These are phyloP conservation scores for Otatea glauca DNA, from an alignment of 176 grass and related monocot genomes.

Conservation along the genomic window DNA sequence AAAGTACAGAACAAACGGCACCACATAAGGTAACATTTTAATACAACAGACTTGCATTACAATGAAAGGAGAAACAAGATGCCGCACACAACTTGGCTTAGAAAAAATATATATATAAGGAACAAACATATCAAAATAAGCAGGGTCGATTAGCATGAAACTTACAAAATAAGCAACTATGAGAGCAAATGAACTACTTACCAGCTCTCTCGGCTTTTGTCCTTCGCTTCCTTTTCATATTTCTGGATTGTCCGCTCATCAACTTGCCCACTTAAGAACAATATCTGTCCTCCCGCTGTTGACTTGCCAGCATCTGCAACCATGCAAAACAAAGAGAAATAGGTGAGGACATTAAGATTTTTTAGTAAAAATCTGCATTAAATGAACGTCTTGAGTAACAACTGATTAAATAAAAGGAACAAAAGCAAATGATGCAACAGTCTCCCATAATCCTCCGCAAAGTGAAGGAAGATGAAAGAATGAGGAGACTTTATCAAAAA, in stretches of 20 bases:
- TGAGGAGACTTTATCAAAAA: not conserved
- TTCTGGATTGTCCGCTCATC: conserved; percentile 81
- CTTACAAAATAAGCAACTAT: not conserved
- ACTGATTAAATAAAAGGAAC: not conserved
- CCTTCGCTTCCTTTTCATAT: conserved; percentile 77
- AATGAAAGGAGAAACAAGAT: not conserved
- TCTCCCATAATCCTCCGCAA: conserved; percentile 2
- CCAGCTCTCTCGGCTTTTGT: conserved; percentile 83
- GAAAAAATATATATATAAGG: not conserved
- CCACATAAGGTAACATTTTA: conserved; percentile 9
- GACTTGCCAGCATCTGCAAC: conserved; percentile 74
- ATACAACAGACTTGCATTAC: not conserved
- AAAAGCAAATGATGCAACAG: not conserved
- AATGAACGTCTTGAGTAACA: not conserved
- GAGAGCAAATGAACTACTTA: conserved; percentile 1
- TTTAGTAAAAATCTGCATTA: not conserved
- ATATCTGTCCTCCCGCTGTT: conserved; percentile 73
- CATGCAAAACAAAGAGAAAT: conserved; percentile 12
- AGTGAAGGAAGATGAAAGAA: conserved; percentile 6
- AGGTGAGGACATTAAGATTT: not conserved
- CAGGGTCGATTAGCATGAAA: not conserved
- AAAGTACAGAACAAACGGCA: not conserved
- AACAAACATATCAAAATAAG: not conserved
- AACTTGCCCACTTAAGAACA: conserved; percentile 74
- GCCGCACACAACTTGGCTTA: no score